phyloP scores from a whole-genome alignment of 805 yeast genomes.

The Cyberlindnera subsufficiens region DNA sequence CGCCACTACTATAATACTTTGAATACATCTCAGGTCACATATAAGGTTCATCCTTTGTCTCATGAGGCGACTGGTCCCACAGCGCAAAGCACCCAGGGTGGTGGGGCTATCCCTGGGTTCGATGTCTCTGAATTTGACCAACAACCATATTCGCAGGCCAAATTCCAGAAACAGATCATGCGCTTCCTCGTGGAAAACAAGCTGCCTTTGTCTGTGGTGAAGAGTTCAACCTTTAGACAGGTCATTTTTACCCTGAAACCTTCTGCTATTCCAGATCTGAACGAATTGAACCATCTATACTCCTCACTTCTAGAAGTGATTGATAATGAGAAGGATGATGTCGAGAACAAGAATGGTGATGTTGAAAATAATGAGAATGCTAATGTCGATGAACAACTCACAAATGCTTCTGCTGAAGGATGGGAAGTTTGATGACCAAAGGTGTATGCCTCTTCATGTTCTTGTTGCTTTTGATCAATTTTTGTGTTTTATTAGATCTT shows the following conservation, averaged over 20 bases:
- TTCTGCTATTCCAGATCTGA: slow-evolving; percentile 39
- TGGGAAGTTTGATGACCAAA: neutral
- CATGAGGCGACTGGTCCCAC: slow-evolving; percentile 2
- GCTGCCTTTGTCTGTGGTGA: slow-evolving; percentile 40
- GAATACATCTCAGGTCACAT: slow-evolving; percentile 10
- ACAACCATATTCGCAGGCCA: slow-evolving; percentile 37
- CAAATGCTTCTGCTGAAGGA: neutral
- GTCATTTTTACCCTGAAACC: slow-evolving; percentile 44
- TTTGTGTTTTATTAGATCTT: too few species aligned
- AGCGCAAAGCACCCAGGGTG: neutral
- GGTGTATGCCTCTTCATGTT: too few species aligned
- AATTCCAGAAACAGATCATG: slow-evolving; percentile 46
- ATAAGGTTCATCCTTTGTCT: slow-evolving; percentile 11
- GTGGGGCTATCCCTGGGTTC: neutral
- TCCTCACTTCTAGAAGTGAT: slow-evolving; percentile 39
- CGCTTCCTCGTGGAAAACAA: slow-evolving; percentile 48
- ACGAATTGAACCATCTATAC: slow-evolving; percentile 40
- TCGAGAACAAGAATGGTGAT: too few species aligned
- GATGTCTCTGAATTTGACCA: slow-evolving; percentile 28
- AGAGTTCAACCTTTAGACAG: slow-evolving; percentile 46
- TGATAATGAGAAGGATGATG: slow-evolving; percentile 11
- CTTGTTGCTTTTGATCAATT: too few species aligned
- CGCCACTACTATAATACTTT: slow-evolving; percentile 29
- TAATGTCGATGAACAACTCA: neutral
- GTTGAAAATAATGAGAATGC: too few species aligned